Percentiles rank a stretch among this genome's conserved stretches.
These are phyloP conservation scores for Striga hermonthica DNA, from an alignment of 305 asterid genomes.

Conservation along the genomic window DNA sequence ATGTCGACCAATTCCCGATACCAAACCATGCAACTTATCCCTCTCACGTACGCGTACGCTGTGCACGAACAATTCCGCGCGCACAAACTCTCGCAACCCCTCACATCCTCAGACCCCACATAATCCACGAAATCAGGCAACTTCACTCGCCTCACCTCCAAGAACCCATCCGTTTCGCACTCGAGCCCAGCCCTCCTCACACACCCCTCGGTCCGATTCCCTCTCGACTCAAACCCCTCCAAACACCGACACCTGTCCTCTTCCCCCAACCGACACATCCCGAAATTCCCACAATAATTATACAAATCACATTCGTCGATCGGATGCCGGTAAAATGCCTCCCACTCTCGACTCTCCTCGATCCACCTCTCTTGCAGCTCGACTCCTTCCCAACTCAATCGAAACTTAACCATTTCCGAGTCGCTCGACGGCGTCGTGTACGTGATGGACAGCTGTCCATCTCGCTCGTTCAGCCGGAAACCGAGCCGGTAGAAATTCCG, in stretches of 20 bases:
- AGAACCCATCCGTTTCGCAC: constrained; percentile 53
- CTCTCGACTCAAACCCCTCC: constrained; percentile 47
- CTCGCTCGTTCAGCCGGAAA: constrained; percentile 38
- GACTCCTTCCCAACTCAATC: constrained; percentile 44
- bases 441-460: constrained; percentile 32
- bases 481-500: constrained; percentile 42
- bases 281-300: constrained; percentile 61
- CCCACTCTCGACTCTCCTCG: constrained; percentile 37
- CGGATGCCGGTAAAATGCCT: constrained; percentile 42
- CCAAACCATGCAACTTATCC: constrained; percentile 76
- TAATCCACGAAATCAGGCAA: constrained; percentile 62
- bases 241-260: constrained; percentile 46
- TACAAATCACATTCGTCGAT: constrained; percentile 46
- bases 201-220: constrained; percentile 47
- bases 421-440: constrained; percentile 34
- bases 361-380: constrained; percentile 51
- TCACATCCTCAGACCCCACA: constrained; percentile 28
- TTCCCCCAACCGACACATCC: constrained; percentile 37
- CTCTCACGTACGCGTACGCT: constrained; percentile 54
- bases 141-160: constrained; percentile 38
- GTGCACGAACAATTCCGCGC: constrained; percentile 64
- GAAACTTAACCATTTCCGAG: constrained; percentile 41
- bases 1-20: constrained; percentile 54
- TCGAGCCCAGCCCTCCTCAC: constrained; percentile 39
- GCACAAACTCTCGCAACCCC: constrained; percentile 47